Evolutionary conservation across 2,329 filamentous ascomycete species (phyloP).

Genomic region (Aspergillus aculeatinus): DNA sequence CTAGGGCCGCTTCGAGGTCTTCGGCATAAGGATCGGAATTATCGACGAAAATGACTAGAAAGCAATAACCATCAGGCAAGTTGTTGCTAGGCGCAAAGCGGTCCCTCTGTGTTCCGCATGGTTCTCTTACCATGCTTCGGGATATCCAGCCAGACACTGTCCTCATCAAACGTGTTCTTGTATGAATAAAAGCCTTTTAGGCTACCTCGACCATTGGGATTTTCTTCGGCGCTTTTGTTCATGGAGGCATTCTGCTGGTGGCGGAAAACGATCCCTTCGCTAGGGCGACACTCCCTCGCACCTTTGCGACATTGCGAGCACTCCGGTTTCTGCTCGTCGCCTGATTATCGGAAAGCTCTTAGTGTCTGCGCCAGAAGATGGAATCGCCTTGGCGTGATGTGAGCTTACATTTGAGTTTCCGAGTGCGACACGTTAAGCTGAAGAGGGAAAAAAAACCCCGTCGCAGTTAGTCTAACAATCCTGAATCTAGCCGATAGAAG

Average conservation of each 20-base stretch:
- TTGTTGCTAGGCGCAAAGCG: neutral
- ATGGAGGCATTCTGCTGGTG: conserved; percentile 70
- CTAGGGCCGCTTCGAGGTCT: conserved; percentile 40
- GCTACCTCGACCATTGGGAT: conserved; percentile 40
- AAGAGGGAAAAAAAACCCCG: neutral
- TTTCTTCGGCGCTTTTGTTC: conserved; percentile 53
- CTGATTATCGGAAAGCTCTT: conserved; percentile 16
- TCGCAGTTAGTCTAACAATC: neutral
- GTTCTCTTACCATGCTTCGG: conserved; percentile 54
- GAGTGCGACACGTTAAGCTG: conserved; percentile 57
- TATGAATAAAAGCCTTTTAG: conserved; percentile 65
- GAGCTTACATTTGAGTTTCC: conserved; percentile 60
- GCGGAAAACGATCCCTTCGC: conserved; percentile 64
- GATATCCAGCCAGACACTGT: conserved; percentile 62
- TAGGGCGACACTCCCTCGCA: conserved; percentile 59
- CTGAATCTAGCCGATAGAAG: neutral
- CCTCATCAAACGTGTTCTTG: conserved; percentile 63
- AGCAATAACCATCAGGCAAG: conserved; percentile 3
- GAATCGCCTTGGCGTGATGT: neutral
- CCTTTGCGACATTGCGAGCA: conserved; percentile 64
- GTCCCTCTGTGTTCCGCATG: neutral
- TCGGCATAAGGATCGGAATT: conserved; percentile 63
- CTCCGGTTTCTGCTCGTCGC: conserved; percentile 59
- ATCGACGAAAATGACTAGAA: conserved; percentile 60
- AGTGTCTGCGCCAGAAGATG: neutral